Evolutionary conservation across 345 rosid species (phyloP).

Genomic region (Limnanthes douglasii): DNA sequence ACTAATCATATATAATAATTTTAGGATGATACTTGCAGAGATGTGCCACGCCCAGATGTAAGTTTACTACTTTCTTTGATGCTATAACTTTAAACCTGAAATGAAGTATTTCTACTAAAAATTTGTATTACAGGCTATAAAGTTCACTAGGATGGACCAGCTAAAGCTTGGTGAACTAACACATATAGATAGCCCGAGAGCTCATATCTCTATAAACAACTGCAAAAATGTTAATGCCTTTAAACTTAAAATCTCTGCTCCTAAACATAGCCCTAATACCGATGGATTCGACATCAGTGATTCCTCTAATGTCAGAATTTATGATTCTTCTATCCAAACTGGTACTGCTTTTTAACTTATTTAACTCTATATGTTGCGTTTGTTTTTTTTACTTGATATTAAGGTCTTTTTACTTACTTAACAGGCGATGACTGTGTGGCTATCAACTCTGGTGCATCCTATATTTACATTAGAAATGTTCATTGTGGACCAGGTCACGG

Average conservation of each 20-base stretch:
- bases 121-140: constrained; percentile 31
- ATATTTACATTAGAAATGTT: constrained; percentile 13
- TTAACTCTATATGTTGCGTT: too few species aligned
- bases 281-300: constrained; percentile 44
- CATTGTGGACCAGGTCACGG: constrained; percentile 31
- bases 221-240: constrained; percentile 17
- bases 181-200: constrained; percentile 24
- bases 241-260: constrained; percentile 28
- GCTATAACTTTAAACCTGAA: too few species aligned
- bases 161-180: constrained; percentile 14
- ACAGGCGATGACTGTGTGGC: constrained; percentile 73
- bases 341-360: too few species aligned
- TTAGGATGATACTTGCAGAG: too few species aligned
- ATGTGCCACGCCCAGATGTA: too few species aligned
- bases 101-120: too few species aligned
- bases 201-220: constrained; percentile 19
- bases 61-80: too few species aligned
- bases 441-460: constrained; percentile 18
- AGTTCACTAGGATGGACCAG: constrained; percentile 17
- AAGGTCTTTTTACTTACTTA: too few species aligned
- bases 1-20: too few species aligned
- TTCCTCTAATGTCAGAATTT: constrained; percentile 20
- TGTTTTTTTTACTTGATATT: too few species aligned
- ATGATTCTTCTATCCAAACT: constrained; percentile 16
- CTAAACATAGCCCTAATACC: constrained; percentile 44